Evolutionary conservation across 2,329 filamentous ascomycete genomes (phyloP).

Genomic region (Hypoxylon sp.): DNA sequence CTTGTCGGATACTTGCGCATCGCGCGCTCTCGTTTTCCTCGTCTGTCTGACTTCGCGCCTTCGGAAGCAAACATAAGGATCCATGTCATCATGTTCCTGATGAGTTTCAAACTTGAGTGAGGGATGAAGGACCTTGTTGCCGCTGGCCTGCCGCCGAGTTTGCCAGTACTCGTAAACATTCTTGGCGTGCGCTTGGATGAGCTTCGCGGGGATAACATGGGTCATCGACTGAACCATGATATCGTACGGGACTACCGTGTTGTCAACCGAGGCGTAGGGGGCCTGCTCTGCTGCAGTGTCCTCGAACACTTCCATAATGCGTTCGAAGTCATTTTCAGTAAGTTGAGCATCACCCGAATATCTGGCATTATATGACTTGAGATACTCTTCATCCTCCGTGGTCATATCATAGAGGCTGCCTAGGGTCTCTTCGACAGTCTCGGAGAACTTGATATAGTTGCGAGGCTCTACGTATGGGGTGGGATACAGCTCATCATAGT

Average conservation of each 20-base stretch:
- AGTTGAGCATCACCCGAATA: slow-evolving; percentile 72
- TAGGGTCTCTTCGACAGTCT: slow-evolving; percentile 95
- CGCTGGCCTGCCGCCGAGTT: slow-evolving; percentile 71
- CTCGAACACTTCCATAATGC: slow-evolving; percentile 95
- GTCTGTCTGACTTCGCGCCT: slow-evolving; percentile 93
- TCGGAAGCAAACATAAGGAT: slow-evolving; percentile 98
- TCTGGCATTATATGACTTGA: slow-evolving; percentile 86
- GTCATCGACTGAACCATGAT: slow-evolving; percentile 77
- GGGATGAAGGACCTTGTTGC: slow-evolving; percentile 80
- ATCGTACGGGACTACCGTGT: slow-evolving; percentile 81
- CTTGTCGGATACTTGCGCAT: slow-evolving; percentile 94
- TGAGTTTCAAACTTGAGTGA: slow-evolving; percentile 93
- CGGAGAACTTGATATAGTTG: slow-evolving; percentile 97
- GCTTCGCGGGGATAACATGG: slow-evolving; percentile 61
- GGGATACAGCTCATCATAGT: slow-evolving; percentile 91
- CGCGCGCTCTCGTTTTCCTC: slow-evolving; percentile 92
- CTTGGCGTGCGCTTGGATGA: slow-evolving; percentile 71
- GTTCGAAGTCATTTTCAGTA: slow-evolving; percentile 92
- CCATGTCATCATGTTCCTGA: slow-evolving; percentile 92
- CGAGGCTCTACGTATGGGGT: slow-evolving; percentile 83
- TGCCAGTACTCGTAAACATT: slow-evolving; percentile 93
- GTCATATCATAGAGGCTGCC: slow-evolving; percentile 95
- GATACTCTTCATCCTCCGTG: slow-evolving; percentile 86
- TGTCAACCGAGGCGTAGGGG: slow-evolving; percentile 90
- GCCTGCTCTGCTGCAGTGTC: slow-evolving; percentile 85